These are phyloP conservation scores for Salinomyces thailandicus DNA, from an alignment of 2,329 filamentous ascomycete species.

Conservation along the genomic window DNA sequence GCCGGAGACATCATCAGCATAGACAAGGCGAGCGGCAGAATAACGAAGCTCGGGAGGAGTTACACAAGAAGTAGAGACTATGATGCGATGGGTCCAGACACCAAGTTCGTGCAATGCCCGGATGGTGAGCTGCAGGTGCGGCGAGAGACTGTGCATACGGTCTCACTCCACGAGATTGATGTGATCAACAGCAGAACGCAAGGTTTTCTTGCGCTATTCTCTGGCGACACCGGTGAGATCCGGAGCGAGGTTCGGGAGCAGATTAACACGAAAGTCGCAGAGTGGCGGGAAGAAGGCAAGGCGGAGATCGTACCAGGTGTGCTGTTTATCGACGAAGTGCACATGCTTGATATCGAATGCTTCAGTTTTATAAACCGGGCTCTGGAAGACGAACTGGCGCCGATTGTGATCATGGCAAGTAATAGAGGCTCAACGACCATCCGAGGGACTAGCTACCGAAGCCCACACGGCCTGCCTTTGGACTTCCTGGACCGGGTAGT, in stretches of 20 bases:
- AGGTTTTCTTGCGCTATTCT: constrained; percentile 93
- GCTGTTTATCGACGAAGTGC: constrained; percentile 95
- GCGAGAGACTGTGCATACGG: constrained; percentile 93
- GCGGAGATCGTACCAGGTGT: constrained; percentile 96
- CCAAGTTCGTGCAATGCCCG: constrained; percentile 94
- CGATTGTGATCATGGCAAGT: constrained; percentile 98
- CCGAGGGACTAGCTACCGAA: constrained; percentile 84
- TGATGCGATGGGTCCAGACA: constrained; percentile 97
- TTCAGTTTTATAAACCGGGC: constrained; percentile 98
- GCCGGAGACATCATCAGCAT: constrained; percentile 97
- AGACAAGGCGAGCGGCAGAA: constrained; percentile 96
- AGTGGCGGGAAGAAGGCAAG: constrained; percentile 99
- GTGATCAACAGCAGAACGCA: constrained; percentile 99
- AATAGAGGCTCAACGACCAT: constrained; percentile 89
- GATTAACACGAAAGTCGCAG: constrained; percentile 97
- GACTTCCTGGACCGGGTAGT: constrained; percentile 94
- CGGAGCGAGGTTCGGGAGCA: constrained; percentile 93
- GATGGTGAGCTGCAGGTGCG: constrained; percentile 96
- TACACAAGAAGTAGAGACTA: constrained; percentile 94
- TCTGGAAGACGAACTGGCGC: constrained; percentile 85
- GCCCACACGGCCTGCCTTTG: constrained; percentile 84
- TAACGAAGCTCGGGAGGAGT: constrained; percentile 90
- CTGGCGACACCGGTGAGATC: constrained; percentile 95
- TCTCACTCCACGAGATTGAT: constrained; percentile 94
- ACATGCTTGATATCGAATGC: constrained; percentile 99